phyloP scores from a whole-genome alignment of 371 early-diverging fungal species.

The Haplosporangium sp. region DNA sequence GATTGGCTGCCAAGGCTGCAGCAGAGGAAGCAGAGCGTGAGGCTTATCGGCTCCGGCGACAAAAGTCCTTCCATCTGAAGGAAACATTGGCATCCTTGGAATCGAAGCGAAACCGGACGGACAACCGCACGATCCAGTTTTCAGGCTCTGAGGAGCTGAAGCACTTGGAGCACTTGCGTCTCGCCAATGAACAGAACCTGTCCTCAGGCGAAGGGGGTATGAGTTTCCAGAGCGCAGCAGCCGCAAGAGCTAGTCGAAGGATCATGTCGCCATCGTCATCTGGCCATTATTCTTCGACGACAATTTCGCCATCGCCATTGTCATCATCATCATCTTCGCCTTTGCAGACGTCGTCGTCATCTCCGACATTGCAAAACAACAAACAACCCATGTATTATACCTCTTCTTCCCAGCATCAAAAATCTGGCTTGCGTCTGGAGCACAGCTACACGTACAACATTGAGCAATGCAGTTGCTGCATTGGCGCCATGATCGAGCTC shows the following conservation, averaged over 20 bases:
- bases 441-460: slow-evolving; percentile 18
- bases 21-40: slow-evolving; percentile 45
- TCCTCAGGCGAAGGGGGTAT: neutral
- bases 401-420: slow-evolving; percentile 11
- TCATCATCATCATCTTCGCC: slow-evolving; percentile 12
- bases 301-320: neutral
- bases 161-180: slow-evolving; percentile 41
- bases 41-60: slow-evolving; percentile 29
- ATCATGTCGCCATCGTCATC: slow-evolving; percentile 26
- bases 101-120: slow-evolving; percentile 30
- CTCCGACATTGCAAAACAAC: neutral
- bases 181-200: slow-evolving; percentile 7
- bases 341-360: slow-evolving; percentile 6
- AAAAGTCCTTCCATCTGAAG: slow-evolving; percentile 45
- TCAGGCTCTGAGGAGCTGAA: slow-evolving; percentile 39
- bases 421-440: neutral
- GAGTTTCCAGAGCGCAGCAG: slow-evolving; percentile 22
- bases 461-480: slow-evolving; percentile 51
- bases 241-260: slow-evolving; percentile 27
- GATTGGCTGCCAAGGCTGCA: slow-evolving; percentile 27
- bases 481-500: slow-evolving; percentile 46
- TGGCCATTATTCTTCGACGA: neutral
- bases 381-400: slow-evolving; percentile 23
- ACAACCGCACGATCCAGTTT: slow-evolving; percentile 29
- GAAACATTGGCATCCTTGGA: slow-evolving; percentile 51